Conservation (phyloP, 345 rosid species). For the Rhizophora apiculata region DNA sequence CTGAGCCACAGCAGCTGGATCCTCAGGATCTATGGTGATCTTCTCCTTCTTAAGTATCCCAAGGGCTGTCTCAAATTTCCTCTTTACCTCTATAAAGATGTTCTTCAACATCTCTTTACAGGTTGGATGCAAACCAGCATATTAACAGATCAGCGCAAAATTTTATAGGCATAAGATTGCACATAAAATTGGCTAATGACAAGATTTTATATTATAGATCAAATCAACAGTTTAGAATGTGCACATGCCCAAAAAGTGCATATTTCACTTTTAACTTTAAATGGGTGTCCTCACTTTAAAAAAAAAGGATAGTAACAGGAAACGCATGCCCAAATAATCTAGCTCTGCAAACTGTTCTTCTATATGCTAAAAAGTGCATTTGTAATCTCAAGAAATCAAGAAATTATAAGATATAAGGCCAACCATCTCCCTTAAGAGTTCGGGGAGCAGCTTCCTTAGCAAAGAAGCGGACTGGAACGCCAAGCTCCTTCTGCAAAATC, state of each 20-base stretch:
- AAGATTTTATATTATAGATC: not conserved
- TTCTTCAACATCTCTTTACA: constrained; percentile 83
- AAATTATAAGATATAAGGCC: constrained; percentile 16
- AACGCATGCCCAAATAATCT: no score
- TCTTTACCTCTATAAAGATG: constrained; percentile 78
- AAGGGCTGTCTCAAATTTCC: constrained; percentile 74
- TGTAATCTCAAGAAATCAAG: no score
- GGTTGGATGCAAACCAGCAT: constrained; percentile 19
- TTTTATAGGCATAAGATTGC: not conserved
- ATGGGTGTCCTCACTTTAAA: no score
- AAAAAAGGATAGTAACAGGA: no score
- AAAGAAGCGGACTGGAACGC: constrained; percentile 58
- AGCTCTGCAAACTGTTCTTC: no score
- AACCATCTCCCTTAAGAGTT: constrained; percentile 83
- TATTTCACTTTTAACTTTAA: no score
- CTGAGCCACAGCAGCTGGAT: constrained; percentile 81
- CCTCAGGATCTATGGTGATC: constrained; percentile 84
- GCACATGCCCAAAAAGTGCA: no score
- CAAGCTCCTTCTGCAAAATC: constrained; percentile 48
- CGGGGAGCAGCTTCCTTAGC: constrained; percentile 73
- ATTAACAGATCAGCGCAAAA: not conserved
- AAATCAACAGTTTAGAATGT: not conserved
- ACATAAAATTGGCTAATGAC: not conserved
- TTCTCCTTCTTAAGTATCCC: constrained; percentile 83
- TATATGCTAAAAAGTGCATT: not conserved